Percentiles rank a stretch among this genome's conserved stretches.
Conservation (phyloP, 2,329 filamentous ascomycete species). For the Fusarium xylarioides region DNA sequence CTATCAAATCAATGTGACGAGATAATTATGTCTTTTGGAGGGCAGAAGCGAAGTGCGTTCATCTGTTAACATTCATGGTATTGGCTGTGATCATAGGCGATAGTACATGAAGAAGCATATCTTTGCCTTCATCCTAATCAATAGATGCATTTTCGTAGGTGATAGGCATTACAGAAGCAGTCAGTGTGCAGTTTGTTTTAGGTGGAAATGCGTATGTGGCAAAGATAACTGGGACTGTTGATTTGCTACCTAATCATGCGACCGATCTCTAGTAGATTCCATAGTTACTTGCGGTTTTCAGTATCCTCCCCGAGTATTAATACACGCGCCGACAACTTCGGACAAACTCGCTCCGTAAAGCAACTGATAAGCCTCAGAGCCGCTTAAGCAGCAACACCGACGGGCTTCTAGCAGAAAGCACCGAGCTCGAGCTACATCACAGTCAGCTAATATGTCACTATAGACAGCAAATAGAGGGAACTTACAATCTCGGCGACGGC, state of each 20-base stretch:
- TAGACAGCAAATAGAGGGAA: accelerated
- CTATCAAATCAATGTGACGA: too few relatives aligned
- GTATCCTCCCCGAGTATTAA: neutral
- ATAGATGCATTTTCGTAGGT: too few relatives aligned
- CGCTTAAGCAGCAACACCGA: neutral
- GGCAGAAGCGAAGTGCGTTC: neutral
- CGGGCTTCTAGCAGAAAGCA: neutral
- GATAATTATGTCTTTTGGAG: neutral
- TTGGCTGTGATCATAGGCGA: too few relatives aligned
- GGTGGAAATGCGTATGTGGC: too few relatives aligned
- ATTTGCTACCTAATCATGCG: neutral
- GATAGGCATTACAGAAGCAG: too few relatives aligned
- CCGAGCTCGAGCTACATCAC: neutral
- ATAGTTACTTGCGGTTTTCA: neutral
- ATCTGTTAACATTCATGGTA: too few relatives aligned
- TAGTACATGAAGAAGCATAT: too few relatives aligned
- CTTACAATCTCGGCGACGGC: neutral
- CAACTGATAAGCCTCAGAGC: neutral
- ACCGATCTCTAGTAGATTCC: neutral
- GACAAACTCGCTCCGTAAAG: accelerated
- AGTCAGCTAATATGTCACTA: accelerated
- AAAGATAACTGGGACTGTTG: neutral
- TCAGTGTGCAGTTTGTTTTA: neutral
- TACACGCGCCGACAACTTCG: neutral
- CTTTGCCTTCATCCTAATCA: too few relatives aligned